Evolutionary conservation across 176 grass and related monocot species (phyloP).

Genomic region (Carex littledalei): DNA sequence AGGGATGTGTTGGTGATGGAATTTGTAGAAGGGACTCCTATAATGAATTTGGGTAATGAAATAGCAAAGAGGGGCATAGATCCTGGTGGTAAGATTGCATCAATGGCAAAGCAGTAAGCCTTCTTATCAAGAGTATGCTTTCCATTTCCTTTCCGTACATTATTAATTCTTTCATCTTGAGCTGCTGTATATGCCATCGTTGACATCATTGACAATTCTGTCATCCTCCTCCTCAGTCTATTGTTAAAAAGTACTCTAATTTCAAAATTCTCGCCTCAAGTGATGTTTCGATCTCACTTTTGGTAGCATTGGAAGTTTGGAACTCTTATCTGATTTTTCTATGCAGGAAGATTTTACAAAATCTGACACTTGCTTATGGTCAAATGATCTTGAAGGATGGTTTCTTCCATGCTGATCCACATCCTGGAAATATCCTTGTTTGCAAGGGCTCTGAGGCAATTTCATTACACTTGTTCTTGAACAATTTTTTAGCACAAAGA

Average conservation of each 20-base stretch:
- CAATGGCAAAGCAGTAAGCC: slow-evolving; percentile 90
- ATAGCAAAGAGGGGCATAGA: slow-evolving; percentile 86
- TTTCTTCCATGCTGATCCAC: slow-evolving; percentile 98
- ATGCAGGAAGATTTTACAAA: slow-evolving; percentile 93
- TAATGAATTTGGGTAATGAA: slow-evolving; percentile 92
- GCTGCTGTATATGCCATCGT: background rate
- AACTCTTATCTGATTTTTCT: slow-evolving; percentile 7
- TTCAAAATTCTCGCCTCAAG: background rate
- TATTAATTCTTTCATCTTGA: slow-evolving; percentile 5
- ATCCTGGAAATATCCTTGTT: slow-evolving; percentile 97
- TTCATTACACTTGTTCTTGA: background rate
- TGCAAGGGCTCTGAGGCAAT: slow-evolving; percentile 87
- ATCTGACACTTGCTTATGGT: slow-evolving; percentile 94
- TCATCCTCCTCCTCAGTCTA: no score
- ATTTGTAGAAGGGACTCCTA: slow-evolving; percentile 85
- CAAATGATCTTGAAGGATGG: slow-evolving; percentile 99
- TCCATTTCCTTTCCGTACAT: slow-evolving; percentile 37
- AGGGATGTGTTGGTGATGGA: slow-evolving; percentile 95
- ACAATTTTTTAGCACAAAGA: background rate
- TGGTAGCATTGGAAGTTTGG: background rate
- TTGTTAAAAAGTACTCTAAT: background rate
- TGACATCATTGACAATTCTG: no score
- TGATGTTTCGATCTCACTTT: background rate
- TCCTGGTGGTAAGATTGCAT: slow-evolving; percentile 77
- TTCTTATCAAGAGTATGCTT: slow-evolving; percentile 45